phyloP scores from a whole-genome alignment of 2,329 filamentous ascomycete genomes.

The Aureobasidium uvarum region DNA sequence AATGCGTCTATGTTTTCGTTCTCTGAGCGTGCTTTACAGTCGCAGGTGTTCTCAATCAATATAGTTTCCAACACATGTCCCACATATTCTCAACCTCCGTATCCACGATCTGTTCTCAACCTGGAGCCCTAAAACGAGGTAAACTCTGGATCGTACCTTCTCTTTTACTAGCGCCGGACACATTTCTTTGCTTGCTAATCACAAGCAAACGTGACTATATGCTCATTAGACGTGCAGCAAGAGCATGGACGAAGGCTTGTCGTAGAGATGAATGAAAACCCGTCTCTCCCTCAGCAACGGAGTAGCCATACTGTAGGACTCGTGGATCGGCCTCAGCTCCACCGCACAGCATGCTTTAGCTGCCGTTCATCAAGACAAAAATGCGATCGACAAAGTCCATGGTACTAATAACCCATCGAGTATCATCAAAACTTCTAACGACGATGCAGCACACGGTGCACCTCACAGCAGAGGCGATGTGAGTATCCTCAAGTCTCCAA shows the following conservation, averaged over 20 bases:
- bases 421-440: not conserved
- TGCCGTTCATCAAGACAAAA: conserved; percentile 7
- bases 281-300: not conserved
- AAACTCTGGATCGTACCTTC: not conserved
- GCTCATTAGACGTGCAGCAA: too few relatives aligned
- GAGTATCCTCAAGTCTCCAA: conserved; percentile 6
- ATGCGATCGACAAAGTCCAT: conserved; percentile 9
- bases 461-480: conserved; percentile 2
- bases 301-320: not conserved
- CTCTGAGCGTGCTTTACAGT: not conserved
- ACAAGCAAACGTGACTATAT: not conserved
- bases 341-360: conserved; percentile 8
- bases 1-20: not conserved
- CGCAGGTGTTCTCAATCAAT: not conserved
- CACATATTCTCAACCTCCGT: not conserved
- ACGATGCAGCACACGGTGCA: not conserved
- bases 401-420: not conserved
- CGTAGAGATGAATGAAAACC: not conserved
- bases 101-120: not conserved
- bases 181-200: conserved; percentile 1
- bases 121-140: not conserved
- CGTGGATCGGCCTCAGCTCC: not conserved
- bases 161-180: not conserved
- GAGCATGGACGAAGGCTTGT: not conserved
- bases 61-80: not conserved